Conservation (phyloP, 768 basidiomycete genomes). For the Chiua virens region DNA sequence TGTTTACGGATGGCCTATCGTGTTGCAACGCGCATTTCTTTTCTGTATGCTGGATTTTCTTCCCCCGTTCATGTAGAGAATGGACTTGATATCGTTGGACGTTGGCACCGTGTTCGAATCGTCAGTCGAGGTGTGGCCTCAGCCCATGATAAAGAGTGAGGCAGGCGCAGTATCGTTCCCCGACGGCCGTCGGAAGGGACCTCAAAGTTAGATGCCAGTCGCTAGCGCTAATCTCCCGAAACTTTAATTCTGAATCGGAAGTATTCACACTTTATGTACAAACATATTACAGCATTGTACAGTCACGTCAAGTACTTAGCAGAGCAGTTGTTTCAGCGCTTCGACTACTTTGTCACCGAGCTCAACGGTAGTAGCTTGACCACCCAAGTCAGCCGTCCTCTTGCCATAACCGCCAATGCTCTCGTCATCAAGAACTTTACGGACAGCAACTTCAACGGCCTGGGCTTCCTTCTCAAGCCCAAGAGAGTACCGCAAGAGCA, state of each 20-base stretch:
- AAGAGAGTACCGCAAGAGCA: slow-evolving; percentile 94
- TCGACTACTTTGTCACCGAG: slow-evolving; percentile 85
- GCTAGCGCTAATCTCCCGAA: too few species aligned
- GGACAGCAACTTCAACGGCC: slow-evolving; percentile 87
- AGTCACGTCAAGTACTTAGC: too few species aligned
- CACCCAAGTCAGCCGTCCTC: slow-evolving; percentile 87
- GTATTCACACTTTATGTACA: too few species aligned
- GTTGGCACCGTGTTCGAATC: not conserved
- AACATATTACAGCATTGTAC: not conserved
- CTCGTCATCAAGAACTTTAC: slow-evolving; percentile 77
- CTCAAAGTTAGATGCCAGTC: too few species aligned
- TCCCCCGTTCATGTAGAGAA: not conserved
- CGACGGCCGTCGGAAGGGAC: too few species aligned
- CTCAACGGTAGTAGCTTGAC: slow-evolving; percentile 69
- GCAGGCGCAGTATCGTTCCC: too few species aligned
- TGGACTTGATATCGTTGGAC: slow-evolving; percentile 6
- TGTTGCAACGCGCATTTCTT: slow-evolving; percentile 6
- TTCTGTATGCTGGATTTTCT: slow-evolving; percentile 23
- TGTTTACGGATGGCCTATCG: slow-evolving; percentile 1
- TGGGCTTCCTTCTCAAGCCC: slow-evolving; percentile 82
- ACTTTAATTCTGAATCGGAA: too few species aligned
- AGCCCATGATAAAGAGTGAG: not conserved
- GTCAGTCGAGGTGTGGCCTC: not conserved
- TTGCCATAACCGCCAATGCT: slow-evolving; percentile 71
- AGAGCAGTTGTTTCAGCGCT: slow-evolving; percentile 60